These are phyloP conservation scores for Lactarius hatsudake DNA, from an alignment of 768 basidiomycete genomes.

Conservation along the genomic window DNA sequence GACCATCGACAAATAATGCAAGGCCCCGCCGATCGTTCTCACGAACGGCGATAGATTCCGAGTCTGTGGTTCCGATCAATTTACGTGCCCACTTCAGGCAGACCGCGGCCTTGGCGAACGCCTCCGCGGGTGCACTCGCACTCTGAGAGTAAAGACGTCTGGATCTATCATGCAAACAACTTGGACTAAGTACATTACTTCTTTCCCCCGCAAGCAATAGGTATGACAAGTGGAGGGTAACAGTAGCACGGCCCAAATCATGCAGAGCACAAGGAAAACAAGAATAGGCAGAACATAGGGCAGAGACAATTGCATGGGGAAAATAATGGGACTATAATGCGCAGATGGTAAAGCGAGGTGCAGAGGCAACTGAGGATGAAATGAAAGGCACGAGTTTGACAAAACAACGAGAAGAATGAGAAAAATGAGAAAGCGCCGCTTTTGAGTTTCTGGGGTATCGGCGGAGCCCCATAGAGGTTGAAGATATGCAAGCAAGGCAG, in stretches of 20 bases:
- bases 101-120: constrained; percentile 9
- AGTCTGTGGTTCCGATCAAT: constrained; percentile 22
- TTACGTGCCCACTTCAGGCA: constrained; percentile 11
- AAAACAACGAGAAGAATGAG: constrained; percentile 6
- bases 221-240: constrained; percentile 13
- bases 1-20: constrained; percentile 5
- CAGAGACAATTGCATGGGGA: constrained; percentile 23
- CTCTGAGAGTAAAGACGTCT: not conserved
- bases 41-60: constrained; percentile 15
- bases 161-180: constrained; percentile 18
- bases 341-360: constrained; percentile 25
- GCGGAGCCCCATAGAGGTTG: constrained; percentile 15
- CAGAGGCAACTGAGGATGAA: not conserved
- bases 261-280: constrained; percentile 23
- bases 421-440: constrained; percentile 13
- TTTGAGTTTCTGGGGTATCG: constrained; percentile 21
- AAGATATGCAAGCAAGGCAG: constrained; percentile 19
- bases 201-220: constrained; percentile 15
- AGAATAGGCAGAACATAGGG: constrained; percentile 18
- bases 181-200: constrained; percentile 20
- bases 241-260: constrained; percentile 12
- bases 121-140: constrained; percentile 5
- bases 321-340: constrained; percentile 23
- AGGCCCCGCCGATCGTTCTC: constrained; percentile 22
- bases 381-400: constrained; percentile 18